Evolutionary conservation across 2,329 filamentous ascomycete species (phyloP).

Genomic region (Didymella exigua): DNA sequence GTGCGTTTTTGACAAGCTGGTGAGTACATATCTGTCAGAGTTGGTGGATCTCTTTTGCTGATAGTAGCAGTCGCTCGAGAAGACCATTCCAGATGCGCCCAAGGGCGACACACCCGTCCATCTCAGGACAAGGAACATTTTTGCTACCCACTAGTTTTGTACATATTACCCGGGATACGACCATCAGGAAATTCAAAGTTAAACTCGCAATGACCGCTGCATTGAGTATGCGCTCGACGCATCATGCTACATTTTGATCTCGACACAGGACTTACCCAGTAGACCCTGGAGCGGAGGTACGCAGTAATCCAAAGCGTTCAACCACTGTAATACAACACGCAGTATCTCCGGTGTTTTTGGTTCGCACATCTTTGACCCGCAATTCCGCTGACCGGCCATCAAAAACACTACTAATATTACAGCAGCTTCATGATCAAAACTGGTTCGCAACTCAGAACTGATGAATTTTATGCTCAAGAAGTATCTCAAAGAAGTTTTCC

Average conservation of each 20-base stretch:
- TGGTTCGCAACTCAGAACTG: neutral
- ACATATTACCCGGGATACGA: constrained; percentile 34
- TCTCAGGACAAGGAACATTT: constrained; percentile 54
- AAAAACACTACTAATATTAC: neutral
- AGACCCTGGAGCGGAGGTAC: neutral
- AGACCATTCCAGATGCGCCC: constrained; percentile 58
- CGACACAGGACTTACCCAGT: neutral
- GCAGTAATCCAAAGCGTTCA: neutral
- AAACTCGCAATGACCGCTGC: neutral
- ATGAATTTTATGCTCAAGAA: neutral
- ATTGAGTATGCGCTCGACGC: neutral
- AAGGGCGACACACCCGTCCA: constrained; percentile 57
- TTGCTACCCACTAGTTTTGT: constrained; percentile 43
- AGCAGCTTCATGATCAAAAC: neutral
- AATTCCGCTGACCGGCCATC: neutral
- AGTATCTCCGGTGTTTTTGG: neutral
- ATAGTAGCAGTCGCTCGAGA: constrained; percentile 55
- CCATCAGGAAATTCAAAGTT: constrained; percentile 22
- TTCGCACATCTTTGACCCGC: neutral
- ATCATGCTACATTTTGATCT: neutral
- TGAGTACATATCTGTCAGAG: constrained; percentile 59
- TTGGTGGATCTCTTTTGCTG: neutral
- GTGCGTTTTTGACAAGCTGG: constrained; percentile 95
- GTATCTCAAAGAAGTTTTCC: neutral
- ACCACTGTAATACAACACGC: neutral